Evolutionary conservation across 345 rosid genomes (phyloP), one percentile per base, ranked within the genome.

Genomic region (Eutrema yunnanense): DNA sequence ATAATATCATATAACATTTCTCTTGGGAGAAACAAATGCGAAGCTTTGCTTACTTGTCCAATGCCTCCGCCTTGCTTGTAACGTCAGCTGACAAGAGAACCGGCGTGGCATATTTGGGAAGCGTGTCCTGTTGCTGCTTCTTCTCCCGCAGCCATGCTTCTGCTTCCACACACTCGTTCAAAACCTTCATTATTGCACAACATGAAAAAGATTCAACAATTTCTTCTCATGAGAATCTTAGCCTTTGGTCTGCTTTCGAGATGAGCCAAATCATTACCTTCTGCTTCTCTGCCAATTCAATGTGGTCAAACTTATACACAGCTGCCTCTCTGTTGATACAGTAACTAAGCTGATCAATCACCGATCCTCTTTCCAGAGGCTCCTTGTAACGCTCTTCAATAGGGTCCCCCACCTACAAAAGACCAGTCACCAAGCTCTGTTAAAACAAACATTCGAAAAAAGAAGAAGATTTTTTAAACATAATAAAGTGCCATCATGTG

Each of bases 121-220:
- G 98, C 1, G 82, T 69, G 7, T 89, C 97, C 65, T 91, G 97
- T 41, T 85, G 97, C 73, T 94, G 90, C 80, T 78, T 65, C 71
- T 88, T 94, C 80, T 87, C 97, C 78, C 86, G 81, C 14, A 94
- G 34, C 98, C 98, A 94, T 59, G 86, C 90, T 79, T 94, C 98
- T 3, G 92, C 88, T 65, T 89, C 96, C 19, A 79, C 92, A 63
- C 98, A 94, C 80, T 94, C 93, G 63, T 83, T 86, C 78, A 94
- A 56, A 4, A 94, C 96, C 97, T 91, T 77, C 43, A 59, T 62
- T 32, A 52, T 67, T 30, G 13, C 59, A 48, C 42, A 52, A 44
- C 41, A 36, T 5, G 10, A 29, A 29, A 22, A 14, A 70, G 40
- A 38, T 11, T 67, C 37, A 50, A 40, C 26, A 27, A 29, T 43